These are phyloP conservation scores for Phylloporus sp. DNA, from an alignment of 768 basidiomycete genomes.

Conservation along the genomic window DNA sequence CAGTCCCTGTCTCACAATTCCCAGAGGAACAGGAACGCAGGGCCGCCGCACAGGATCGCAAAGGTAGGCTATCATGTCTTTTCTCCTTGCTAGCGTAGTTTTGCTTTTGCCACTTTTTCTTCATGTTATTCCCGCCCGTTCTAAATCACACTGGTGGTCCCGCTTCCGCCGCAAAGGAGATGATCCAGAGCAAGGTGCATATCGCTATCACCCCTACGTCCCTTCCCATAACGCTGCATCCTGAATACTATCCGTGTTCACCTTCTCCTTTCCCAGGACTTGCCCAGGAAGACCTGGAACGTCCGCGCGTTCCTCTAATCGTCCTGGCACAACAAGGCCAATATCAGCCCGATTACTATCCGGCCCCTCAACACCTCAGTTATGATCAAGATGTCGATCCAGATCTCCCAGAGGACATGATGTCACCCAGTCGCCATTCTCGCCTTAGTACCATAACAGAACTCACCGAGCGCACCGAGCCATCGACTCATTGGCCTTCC, in stretches of 20 bases:
- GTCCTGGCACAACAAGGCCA: conserved; percentile 54
- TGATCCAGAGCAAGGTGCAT: conserved; percentile 58
- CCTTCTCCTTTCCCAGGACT: conserved; percentile 18
- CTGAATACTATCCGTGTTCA: conserved; percentile 14
- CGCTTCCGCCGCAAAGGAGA: conserved; percentile 34
- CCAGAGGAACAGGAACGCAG: conserved; percentile 67
- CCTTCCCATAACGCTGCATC: conserved; percentile 18
- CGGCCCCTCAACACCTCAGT: conserved; percentile 19
- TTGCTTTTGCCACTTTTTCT: conserved; percentile 31
- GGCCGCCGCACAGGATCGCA: conserved; percentile 62
- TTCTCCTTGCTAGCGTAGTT: conserved; percentile 30
- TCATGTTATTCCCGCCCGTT: conserved; percentile 25
- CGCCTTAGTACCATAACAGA: conserved; percentile 65
- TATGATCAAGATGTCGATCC: conserved; percentile 22
- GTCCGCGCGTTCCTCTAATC: conserved; percentile 55
- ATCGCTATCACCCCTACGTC: conserved; percentile 24
- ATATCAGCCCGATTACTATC: conserved; percentile 28
- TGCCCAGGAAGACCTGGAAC: conserved; percentile 27
- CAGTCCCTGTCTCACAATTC: neutral
- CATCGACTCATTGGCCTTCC: conserved; percentile 45
- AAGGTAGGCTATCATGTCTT: conserved; percentile 63
- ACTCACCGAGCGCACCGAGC: conserved; percentile 59
- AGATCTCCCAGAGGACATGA: conserved; percentile 32
- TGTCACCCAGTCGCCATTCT: conserved; percentile 28
- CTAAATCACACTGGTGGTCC: conserved; percentile 32